These are phyloP conservation scores for Leccinum pellstonianum DNA, from an alignment of 768 basidiomycete species.

Conservation along the genomic window DNA sequence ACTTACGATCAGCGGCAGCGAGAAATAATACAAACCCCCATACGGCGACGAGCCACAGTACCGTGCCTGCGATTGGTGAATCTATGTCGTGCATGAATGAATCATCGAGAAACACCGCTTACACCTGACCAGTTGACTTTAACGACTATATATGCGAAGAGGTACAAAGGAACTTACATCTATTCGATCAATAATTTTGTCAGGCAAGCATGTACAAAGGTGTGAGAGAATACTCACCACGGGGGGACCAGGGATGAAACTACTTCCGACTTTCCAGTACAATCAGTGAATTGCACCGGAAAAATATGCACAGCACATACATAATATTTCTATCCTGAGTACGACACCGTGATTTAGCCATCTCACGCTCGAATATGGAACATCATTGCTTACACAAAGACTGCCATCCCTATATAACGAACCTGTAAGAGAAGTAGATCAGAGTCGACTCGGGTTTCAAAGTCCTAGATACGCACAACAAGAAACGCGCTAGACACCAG, in stretches of 20 bases:
- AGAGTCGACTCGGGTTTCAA: not conserved
- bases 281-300: not conserved
- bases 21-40: conserved; percentile 15
- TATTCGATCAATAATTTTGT: conserved; percentile 2
- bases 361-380: not conserved
- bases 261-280: conserved; percentile 10
- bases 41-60: not conserved
- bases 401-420: conserved; percentile 17
- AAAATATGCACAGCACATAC: conserved; percentile 1
- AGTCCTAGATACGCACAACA: conserved; percentile 12
- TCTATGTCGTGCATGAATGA: not conserved
- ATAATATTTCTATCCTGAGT: conserved; percentile 7
- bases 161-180: conserved; percentile 10
- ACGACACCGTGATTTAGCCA: not conserved
- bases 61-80: conserved; percentile 9
- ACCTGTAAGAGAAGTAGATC: conserved; percentile 8
- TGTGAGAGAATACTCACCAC: conserved; percentile 2
- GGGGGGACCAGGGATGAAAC: conserved; percentile 20
- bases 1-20: conserved; percentile 22
- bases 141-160: not conserved
- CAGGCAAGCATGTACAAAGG: not conserved
- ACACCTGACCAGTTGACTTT: conserved; percentile 15
- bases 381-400: conserved; percentile 11
- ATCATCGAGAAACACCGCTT: not conserved
- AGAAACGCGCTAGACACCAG: conserved; percentile 13